Conservation (phyloP, 495 filamentous ascomycete genomes). For the Opeltia flavorubescens region DNA sequence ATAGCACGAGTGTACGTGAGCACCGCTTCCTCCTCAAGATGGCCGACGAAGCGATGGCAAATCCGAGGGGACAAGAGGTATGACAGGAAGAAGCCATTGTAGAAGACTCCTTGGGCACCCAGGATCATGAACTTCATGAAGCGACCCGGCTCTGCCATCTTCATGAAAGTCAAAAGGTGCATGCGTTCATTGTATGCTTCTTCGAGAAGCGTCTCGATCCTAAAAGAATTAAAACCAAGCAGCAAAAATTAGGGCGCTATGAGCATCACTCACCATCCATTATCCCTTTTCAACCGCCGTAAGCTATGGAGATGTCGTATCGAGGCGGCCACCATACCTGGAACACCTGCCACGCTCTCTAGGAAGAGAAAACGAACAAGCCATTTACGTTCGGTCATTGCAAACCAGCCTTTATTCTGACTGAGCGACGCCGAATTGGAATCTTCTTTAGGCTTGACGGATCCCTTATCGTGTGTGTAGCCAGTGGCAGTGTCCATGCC, state of each 20-base stretch:
- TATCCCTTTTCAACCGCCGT: slow-evolving; percentile 75
- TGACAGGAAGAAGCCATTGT: slow-evolving; percentile 81
- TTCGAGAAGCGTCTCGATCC: slow-evolving; percentile 88
- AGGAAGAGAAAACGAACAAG: slow-evolving; percentile 79
- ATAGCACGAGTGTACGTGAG: slow-evolving; percentile 87
- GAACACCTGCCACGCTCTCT: slow-evolving; percentile 87
- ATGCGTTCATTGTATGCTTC: slow-evolving; percentile 94
- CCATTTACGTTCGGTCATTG: slow-evolving; percentile 67
- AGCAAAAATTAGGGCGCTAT: not conserved
- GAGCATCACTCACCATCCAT: slow-evolving; percentile 57
- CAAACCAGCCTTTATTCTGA: slow-evolving; percentile 31
- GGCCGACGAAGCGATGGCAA: slow-evolving; percentile 91
- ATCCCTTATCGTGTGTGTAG: slow-evolving; percentile 51
- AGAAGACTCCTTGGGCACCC: slow-evolving; percentile 77
- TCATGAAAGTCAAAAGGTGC: slow-evolving; percentile 90
- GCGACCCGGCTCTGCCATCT: slow-evolving; percentile 74
- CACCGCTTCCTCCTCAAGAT: slow-evolving; percentile 93
- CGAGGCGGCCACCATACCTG: slow-evolving; percentile 95
- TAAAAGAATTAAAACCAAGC: slow-evolving; percentile 11
- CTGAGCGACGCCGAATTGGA: slow-evolving; percentile 22
- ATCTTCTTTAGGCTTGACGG: slow-evolving; percentile 20
- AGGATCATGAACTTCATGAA: slow-evolving; percentile 85
- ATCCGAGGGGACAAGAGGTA: slow-evolving; percentile 84
- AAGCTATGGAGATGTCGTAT: slow-evolving; percentile 74
- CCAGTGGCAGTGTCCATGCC: slow-evolving; percentile 55